Evolutionary conservation across 208 protist species (phyloP), one percentile per base, ranked within the genome.

Genomic region (Acanthamoeba lenticulata): DNA sequence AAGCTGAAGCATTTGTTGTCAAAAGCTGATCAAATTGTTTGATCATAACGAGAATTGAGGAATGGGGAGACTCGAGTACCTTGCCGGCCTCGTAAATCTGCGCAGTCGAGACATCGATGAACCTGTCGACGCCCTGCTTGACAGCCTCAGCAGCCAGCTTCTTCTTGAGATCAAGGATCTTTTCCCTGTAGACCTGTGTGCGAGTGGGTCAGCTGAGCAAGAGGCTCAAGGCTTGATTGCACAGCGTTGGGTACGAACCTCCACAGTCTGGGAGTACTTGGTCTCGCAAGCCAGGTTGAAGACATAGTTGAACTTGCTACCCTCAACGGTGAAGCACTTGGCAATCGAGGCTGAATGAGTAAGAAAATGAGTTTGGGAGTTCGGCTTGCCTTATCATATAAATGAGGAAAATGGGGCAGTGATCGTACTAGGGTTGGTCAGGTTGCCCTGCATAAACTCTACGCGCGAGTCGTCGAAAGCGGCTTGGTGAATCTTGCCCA

Each of bases 211-310:
- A 9, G 32, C 15, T 55, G n/a, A 38, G 13, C n/a, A 52, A 83
- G 15, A 34, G 32, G 38, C 85, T 36, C 94, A 47, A 77, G 81
- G 45, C 24, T 1, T 32, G 15, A 85, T 88, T 93, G 11, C 24
- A 90, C 32, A 90, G 62, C 36, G 32, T 55, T 7, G 19, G 44
- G 36, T 57, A 55, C 92, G 83, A 21, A 96, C 92, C 27, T 90
- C 38, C 15, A 97, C 95, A 11, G 95, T 83, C 83, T 98, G 97
- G 40, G 97, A 95, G 90, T 98, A 98, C 93, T 97, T 96, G 44
- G 98, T 99, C 94, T 98, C 97, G 47, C 94, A 97, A 24, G 98
- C 98, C 40, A 97, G 93, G 95, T 99, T 98, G 92, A 99, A 94
- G 36, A 99, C 96, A 90, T 96, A 96, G 79, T 98, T 96, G 81